Conservation (phyloP, 805 yeast species). For the Schwanniomyces pseudopolymorphus region DNA sequence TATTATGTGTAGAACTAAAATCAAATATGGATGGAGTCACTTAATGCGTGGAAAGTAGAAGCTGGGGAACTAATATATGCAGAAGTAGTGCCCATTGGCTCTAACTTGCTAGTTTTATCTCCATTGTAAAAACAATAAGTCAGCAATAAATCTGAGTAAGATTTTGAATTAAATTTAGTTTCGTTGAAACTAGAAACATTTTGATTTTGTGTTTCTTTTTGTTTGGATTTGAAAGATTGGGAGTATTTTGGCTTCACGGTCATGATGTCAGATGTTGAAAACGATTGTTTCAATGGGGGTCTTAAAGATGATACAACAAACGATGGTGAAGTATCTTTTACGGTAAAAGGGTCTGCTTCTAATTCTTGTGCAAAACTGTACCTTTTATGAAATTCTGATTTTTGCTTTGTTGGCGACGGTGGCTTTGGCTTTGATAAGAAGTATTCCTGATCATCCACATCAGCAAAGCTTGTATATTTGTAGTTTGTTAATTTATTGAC, state of each 20-base stretch:
- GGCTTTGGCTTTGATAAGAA: constrained; percentile 3
- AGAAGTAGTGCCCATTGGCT: constrained; percentile 2
- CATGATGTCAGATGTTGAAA: constrained; percentile 17
- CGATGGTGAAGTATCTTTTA: constrained; percentile 7
- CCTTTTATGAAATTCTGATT: constrained; percentile 14
- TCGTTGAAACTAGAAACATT: constrained; percentile 5
- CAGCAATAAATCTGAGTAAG: constrained; percentile 34
- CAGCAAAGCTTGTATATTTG: constrained; percentile 12
- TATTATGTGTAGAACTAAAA: constrained; percentile 2
- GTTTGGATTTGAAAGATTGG: constrained; percentile 21
- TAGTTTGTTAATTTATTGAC: constrained; percentile 18
- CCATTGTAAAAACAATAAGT: constrained; percentile 38
- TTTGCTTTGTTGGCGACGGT: constrained; percentile 6
- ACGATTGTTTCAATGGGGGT: constrained; percentile 19
- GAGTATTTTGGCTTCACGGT: constrained; percentile 21
- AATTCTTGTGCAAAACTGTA: constrained; percentile 16
- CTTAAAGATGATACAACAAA: constrained; percentile 5
- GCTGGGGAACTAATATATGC: constrained; percentile 21
- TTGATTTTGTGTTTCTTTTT: constrained; percentile 9
- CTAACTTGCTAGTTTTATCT: constrained; percentile 3
- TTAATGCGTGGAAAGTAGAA: constrained; percentile 32
- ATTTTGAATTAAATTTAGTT: constrained; percentile 20
- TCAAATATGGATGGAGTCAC: constrained; percentile 32
- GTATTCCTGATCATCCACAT: constrained; percentile 8
- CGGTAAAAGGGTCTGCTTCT: neutral